Conservation (phyloP, 768 basidiomycete species). For the Naganishia onofrii region DNA sequence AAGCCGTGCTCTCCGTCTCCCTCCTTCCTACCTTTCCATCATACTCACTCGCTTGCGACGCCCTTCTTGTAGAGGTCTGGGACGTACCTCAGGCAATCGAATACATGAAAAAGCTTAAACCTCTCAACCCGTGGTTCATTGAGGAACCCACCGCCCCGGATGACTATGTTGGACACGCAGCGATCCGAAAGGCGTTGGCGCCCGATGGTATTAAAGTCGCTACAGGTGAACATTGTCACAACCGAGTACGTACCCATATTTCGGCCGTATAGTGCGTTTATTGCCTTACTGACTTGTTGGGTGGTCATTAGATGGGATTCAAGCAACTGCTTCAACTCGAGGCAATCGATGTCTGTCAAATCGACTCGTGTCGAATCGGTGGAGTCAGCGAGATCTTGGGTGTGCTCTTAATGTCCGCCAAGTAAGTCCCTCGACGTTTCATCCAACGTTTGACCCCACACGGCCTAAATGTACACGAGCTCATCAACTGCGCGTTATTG, state of each 20-base stretch:
- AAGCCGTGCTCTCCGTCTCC: background rate
- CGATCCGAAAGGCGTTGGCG: constrained; percentile 66
- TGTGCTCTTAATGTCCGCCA: constrained; percentile 84
- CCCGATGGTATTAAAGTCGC: constrained; percentile 82
- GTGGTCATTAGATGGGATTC: constrained; percentile 87
- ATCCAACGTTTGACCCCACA: no score
- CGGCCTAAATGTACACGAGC: background rate
- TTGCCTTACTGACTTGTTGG: no score
- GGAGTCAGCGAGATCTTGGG: constrained; percentile 91
- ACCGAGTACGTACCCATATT: constrained; percentile 57
- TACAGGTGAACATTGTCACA: constrained; percentile 92
- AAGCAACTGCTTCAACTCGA: constrained; percentile 83
- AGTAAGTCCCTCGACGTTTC: constrained; percentile 50
- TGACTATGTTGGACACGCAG: constrained; percentile 68
- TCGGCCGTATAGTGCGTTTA: no score
- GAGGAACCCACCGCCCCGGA: constrained; percentile 92
- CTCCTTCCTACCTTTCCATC: background rate
- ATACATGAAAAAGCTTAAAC: constrained; percentile 73
- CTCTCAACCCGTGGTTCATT: constrained; percentile 90
- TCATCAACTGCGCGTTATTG: background rate
- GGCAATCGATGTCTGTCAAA: constrained; percentile 92
- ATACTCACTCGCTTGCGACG: no score
- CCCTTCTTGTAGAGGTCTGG: constrained; percentile 60
- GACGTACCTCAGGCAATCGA: constrained; percentile 90
- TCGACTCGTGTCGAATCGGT: constrained; percentile 88